Evolutionary conservation across 257 asterid genomes (phyloP), one percentile per base, ranked within the genome.

Genomic region (Ilex aquifolium): DNA sequence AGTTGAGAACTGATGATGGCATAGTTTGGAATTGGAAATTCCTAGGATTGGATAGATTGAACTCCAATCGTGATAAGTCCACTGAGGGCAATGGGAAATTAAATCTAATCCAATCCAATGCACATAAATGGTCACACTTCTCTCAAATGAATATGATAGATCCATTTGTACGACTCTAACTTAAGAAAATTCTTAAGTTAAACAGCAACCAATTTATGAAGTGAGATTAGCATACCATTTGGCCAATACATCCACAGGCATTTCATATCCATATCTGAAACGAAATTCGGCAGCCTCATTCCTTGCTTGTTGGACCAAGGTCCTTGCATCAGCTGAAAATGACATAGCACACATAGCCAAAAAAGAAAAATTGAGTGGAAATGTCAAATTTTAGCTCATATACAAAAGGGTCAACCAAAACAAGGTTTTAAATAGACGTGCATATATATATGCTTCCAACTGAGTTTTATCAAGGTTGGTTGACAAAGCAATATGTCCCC

Each of bases 231-330:
- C 65, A 65, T 84, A 87, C 99, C 99, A 93, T 81, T 88, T 78
- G 57, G 96, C 96, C 81, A 90, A 77, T 32, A 74, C 88, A 64
- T 93, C 97, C 51, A 74, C 99, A 11, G 96, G 95, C 95, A 93
- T 93, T 79, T 93, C 99, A 32, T 93, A 90, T 58, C 99, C 99
- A 78, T 82, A 90, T 79, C 73, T 85, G 67, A 74, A 80, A 55
- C 97, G 96, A 68, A 85, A 93, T 64, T 90, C 97, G 65, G 97
- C 95, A 68, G 99, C 99, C 82, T 90, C 97, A 70, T 81, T 87
- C 77, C 97, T 90, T 5, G 96, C 99, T 86, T 93, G 97, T 74
- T 84, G 87, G 72, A 90, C 97, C 82, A 93, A 82, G 73, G 96
- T 84, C 84, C 99, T 85, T 50, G 96, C 97, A 86, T 93, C 96